Evolutionary conservation across 495 filamentous ascomycete species (phyloP).

Genomic region (Stereocaulon alpinum): DNA sequence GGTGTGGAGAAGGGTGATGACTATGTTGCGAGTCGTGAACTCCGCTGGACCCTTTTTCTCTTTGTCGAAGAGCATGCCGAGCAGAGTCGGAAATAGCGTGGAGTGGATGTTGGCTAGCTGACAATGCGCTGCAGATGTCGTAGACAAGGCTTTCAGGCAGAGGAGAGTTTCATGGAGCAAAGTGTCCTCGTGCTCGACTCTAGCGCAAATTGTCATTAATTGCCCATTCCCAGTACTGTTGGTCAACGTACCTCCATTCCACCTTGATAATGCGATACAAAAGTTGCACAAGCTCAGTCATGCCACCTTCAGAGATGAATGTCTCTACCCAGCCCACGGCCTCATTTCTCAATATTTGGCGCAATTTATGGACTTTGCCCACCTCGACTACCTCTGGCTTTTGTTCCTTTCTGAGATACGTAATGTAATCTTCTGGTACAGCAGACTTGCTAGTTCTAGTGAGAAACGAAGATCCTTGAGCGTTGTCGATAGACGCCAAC

Average conservation of each 20-base stretch:
- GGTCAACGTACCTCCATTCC: conserved; percentile 74
- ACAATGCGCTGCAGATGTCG: conserved; percentile 70
- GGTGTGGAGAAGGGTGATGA: conserved; percentile 76
- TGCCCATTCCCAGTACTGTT: background rate
- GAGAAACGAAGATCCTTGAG: conserved; percentile 34
- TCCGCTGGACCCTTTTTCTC: conserved; percentile 96
- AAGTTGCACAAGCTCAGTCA: conserved; percentile 80
- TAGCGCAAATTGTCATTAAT: conserved; percentile 28
- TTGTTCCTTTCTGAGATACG: conserved; percentile 64
- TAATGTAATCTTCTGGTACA: conserved; percentile 69
- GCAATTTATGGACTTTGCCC: conserved; percentile 87
- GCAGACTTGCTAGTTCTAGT: conserved; percentile 38
- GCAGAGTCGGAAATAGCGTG: conserved; percentile 74
- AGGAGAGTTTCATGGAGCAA: conserved; percentile 86
- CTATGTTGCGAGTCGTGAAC: conserved; percentile 81
- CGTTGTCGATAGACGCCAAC: conserved; percentile 33
- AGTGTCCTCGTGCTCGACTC: conserved; percentile 92
- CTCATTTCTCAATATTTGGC: conserved; percentile 84
- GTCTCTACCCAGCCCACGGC: conserved; percentile 88
- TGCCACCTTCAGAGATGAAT: conserved; percentile 81
- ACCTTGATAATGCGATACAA: conserved; percentile 85
- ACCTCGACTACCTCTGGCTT: conserved; percentile 78
- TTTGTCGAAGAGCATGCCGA: conserved; percentile 87
- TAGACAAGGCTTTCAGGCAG: conserved; percentile 90
- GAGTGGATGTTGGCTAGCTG: conserved; percentile 70